Evolutionary conservation across 768 basidiomycete genomes (phyloP), one percentile per base, ranked within the genome.

Genomic region (button mushroom (Agaricus bisporus)): DNA sequence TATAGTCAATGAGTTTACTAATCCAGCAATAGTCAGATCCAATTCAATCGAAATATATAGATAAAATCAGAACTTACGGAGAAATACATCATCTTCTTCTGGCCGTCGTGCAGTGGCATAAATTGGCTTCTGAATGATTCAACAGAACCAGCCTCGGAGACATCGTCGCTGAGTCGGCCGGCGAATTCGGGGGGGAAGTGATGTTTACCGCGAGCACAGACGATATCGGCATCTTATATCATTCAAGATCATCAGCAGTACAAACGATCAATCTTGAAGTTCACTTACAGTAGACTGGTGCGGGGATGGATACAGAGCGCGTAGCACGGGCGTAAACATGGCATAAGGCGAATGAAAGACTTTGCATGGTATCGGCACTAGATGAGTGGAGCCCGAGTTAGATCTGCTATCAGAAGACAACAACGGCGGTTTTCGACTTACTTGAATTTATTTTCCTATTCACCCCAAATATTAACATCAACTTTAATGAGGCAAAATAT

Each of bases 251-350:
- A 32, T 32, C 32, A 29, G 20, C 15, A 41, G 11, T 22, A 17
- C 12, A 26, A 9, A 48, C 8, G 26, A 6, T n/a, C n/a, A 4
- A 5, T 15, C 15, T 22, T 29, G 17, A 18, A 4, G 5, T 32
- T 6, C 32, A 59, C 81, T 61, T 60, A 88, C 87, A 89, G 58
- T 89, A 89, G 0, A 89, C 85, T 0, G 88, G 88, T 0, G 88
- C 87, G 0, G 88, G 88, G 41, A 90, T 88, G 0, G 88, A 90
- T 0, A 90, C 88, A 0, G 86, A 85, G 5, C 88, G 82, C 0
- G 88, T 89, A 0, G 87, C 75, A 0, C 86, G 76, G 0, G 87
- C 86, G 48, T 88, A 90, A 3, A 88, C 81, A 43, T 90, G 86
- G 61, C 88, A 90, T 0, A 90, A 69, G 0, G 83, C 79, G 47